Base-by-base conservation (phyloP, 2,329 filamentous ascomycete species). In the Xylariaceae sp. region DNA sequence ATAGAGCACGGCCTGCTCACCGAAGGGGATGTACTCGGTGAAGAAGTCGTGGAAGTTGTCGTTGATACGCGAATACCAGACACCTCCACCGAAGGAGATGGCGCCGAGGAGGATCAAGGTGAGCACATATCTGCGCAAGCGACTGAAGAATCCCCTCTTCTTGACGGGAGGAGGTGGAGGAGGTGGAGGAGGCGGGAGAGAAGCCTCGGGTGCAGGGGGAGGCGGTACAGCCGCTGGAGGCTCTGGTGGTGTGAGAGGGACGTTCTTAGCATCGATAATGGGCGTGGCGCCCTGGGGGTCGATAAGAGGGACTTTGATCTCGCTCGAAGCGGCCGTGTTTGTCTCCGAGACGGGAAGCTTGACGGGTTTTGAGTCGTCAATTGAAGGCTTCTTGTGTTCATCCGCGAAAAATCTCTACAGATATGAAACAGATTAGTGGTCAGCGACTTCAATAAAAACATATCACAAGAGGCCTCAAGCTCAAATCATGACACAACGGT, bases 21-120 rank as follows among this genome's bases (percentile, higher is more conserved):
- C 93, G 57, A 87, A 95, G 19, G 93, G 93, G 16, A 98, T 72
- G 67, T 92, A 98, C 71, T 96, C 91, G 60, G 91, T 97, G 72
- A 98, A 98, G 75, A 96, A 93, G 69, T 98, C 93, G 71, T 98
- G 92, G 79, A 97, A 98, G 71, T 89, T 95, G 74, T 98, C 93
- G 63, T 86, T 95, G 68, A 93, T 79, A 54, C 95, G 82, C 44
- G 93, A 92, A 68, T 95, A 93, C 76, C 87, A 95, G 44, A 96
- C 84, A 56, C 92, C 90, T 54, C 90, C 90, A 45, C 80, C 87
- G 60, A 95, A 98, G 32, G 86, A 83, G 36, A 94, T 68, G 5
- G 82, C 81, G 21, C 86, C 83, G 22, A 96, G 78, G 36, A 95
- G 69, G 51, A 91, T 71, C 39, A 96, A 69, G 44, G 86, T 87